A percentile compares a stretch with the other conserved stretches of the same genome.
Evolutionary conservation across 139 green algal species (phyloP).

Genomic region (Tetraselmis chui): DNA sequence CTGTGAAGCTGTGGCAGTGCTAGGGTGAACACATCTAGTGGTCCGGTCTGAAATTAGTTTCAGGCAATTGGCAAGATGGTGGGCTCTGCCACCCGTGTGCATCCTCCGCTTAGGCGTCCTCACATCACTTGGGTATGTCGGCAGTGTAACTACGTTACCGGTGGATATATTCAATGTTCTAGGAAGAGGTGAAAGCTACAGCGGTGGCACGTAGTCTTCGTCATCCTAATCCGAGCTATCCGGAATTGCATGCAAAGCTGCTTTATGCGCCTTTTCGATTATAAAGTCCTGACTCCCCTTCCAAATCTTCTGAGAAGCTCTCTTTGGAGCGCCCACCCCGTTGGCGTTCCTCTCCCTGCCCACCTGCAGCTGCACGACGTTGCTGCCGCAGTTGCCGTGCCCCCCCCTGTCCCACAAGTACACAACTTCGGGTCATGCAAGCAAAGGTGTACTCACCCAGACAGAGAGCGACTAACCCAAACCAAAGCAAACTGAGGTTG

Average conservation of each 20-base stretch:
- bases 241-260: background rate
- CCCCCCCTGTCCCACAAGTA: no score
- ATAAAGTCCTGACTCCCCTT: background rate
- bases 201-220: background rate
- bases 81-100: no score
- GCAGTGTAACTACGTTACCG: no score
- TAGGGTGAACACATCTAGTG: no score
- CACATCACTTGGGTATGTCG: no score
- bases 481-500: background rate
- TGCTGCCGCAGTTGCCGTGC: background rate
- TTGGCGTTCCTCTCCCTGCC: background rate
- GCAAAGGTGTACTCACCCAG: background rate
- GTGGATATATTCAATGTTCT: no score
- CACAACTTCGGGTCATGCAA: background rate
- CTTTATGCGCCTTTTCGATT: background rate
- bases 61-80: no score
- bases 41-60: no score
- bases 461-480: background rate
- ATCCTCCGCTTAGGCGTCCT: no score
- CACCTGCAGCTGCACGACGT: background rate
- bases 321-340: no score
- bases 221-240: background rate
- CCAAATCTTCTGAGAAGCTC: no score
- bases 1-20: constrained; percentile 27
- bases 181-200: no score